Evolutionary conservation across 2,329 filamentous ascomycete genomes (phyloP), one percentile per base, ranked within the genome.

Genomic region (Trichoderma citrinoviride): DNA sequence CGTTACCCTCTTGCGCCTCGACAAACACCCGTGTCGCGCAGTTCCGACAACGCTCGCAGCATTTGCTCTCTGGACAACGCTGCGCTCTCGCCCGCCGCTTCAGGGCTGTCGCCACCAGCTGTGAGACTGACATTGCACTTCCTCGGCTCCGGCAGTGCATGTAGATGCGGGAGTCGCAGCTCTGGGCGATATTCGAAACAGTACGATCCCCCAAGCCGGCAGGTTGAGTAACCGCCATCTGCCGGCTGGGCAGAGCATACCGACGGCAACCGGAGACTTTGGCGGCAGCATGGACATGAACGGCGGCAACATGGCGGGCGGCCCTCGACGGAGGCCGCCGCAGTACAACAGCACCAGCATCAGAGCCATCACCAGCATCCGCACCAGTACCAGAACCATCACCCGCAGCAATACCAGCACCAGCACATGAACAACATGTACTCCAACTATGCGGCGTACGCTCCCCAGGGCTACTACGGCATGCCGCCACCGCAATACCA

Each of bases 201-300:
- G 69, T 69, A 70, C 72, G 68, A 72, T 69, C 70, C 77, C 85
- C 84, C 83, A 85, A 80, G 85, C 85, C 86, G 87, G 86, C 85
- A 91, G 84, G 88, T 92, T 92, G 89, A 90, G 87, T 81, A 82
- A 82, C 79, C 84, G 82, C 84, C 87, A 89, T 89, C 87, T 90
- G 87, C 87, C 88, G 86, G 87, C 87, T 86, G 89, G 89, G 84
- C 87, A 88, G 79, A 82, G 82, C 77, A 83, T 85, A 80, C 82
- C 80, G 73, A 80, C 79, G 74, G 77, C 74, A 69, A 72, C 71
- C 66, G 73, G 71, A 66, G 73, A 72, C 68, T 73, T 73, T 64
- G 67, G 70, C 65, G 74, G 73, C 58, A 73, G 73, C 66, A 75
- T 77, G 68, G 74, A 77, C 21, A 12, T 61, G 57, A 61, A 61